These are phyloP conservation scores for Podila epicladia DNA, from an alignment of 192 early-diverging fungal species.

Conservation along the genomic window DNA sequence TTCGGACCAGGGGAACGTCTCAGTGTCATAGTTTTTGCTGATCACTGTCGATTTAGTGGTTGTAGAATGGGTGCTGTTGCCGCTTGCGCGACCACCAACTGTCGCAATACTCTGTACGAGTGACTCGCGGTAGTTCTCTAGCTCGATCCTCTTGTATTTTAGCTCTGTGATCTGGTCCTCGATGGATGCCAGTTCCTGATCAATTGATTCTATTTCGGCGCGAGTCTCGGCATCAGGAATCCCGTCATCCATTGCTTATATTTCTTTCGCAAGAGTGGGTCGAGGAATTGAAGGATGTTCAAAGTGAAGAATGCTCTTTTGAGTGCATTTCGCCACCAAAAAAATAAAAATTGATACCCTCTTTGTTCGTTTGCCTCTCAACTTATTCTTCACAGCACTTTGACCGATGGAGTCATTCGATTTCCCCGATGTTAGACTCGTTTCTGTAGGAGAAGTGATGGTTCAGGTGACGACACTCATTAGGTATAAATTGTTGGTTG, in stretches of 20 bases:
- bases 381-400: background rate
- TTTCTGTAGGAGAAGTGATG: background rate
- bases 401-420: background rate
- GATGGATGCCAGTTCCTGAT: constrained; percentile 23
- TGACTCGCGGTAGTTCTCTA: constrained; percentile 23
- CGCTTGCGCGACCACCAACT: background rate
- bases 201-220: constrained; percentile 26
- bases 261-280: background rate
- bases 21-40: constrained; percentile 50
- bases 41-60: background rate
- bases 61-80: background rate
- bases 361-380: background rate
- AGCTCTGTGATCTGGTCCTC: constrained; percentile 33
- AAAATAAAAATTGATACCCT: background rate
- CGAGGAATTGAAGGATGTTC: background rate
- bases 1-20: constrained; percentile 63
- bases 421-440: background rate
- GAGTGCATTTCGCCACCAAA: background rate
- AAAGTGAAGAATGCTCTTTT: too few relatives aligned
- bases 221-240: background rate
- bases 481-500: background rate
- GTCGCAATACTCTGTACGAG: constrained; percentile 1
- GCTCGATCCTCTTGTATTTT: constrained; percentile 20
- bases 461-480: background rate
- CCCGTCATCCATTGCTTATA: background rate